These are phyloP conservation scores for Protomyces pachydermus DNA, from an alignment of 1,139 yeast species.

Conservation along the genomic window DNA sequence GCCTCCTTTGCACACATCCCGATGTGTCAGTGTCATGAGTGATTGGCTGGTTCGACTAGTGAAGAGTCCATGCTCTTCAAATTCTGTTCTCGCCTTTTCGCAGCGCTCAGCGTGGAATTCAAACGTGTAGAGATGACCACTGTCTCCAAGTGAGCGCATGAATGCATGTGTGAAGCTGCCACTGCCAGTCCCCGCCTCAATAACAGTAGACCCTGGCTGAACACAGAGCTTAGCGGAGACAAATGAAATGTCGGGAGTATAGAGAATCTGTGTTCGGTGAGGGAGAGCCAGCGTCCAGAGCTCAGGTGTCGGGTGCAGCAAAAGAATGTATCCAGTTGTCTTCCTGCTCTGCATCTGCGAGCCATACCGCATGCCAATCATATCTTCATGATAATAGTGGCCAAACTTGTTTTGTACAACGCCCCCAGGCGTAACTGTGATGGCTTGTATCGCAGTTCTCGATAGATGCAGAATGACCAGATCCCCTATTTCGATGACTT, in stretches of 20 bases:
- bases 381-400: conserved; percentile 69
- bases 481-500: conserved; percentile 13
- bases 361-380: conserved; percentile 81
- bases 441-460: conserved; percentile 71
- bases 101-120: conserved; percentile 88
- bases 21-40: conserved; percentile 60
- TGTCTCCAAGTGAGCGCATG: conserved; percentile 52
- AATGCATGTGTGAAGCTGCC: conserved; percentile 93
- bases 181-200: conserved; percentile 98
- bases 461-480: conserved; percentile 39
- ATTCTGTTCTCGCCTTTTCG: conserved; percentile 70
- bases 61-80: conserved; percentile 62
- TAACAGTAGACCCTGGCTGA: conserved; percentile 67
- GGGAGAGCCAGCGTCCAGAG: conserved; percentile 92
- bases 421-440: conserved; percentile 54
- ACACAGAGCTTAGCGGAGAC: conserved; percentile 77
- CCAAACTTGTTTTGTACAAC: conserved; percentile 81
- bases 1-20: conserved; percentile 90
- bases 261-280: conserved; percentile 95
- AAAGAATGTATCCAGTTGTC: conserved; percentile 81
- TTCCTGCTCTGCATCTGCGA: conserved; percentile 75
- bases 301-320: conserved; percentile 89
- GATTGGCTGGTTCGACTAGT: conserved; percentile 35
- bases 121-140: conserved; percentile 69
- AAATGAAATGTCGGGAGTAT: conserved; percentile 90